These are phyloP conservation scores for Closterium sp. DNA, from an alignment of 139 green algal genomes.

Conservation along the genomic window DNA sequence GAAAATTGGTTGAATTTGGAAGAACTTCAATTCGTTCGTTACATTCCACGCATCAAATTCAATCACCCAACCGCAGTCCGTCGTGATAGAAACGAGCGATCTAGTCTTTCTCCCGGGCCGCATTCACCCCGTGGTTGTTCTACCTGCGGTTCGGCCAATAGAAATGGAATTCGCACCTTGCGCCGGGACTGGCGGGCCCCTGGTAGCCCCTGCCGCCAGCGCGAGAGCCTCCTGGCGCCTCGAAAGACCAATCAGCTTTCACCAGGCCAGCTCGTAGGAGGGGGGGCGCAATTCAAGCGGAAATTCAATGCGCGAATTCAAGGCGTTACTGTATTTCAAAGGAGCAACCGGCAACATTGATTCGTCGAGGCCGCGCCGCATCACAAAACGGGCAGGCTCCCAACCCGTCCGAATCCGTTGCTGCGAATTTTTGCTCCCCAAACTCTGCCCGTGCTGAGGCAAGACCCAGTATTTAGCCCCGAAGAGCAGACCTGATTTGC, in stretches of 20 bases:
- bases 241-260: not conserved
- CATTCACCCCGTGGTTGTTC: not conserved
- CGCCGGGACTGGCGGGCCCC: not conserved
- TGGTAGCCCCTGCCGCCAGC: not conserved
- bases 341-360: not conserved
- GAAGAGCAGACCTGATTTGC: too few relatives aligned
- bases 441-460: too few relatives aligned
- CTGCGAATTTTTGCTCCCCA: too few relatives aligned
- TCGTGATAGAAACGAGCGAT: not conserved
- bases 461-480: not conserved
- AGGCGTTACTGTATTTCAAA: not conserved
- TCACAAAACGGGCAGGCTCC: too few relatives aligned
- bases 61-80: not conserved
- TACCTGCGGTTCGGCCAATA: not conserved
- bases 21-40: not conserved
- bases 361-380: not conserved
- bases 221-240: not conserved
- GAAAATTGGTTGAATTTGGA: too few relatives aligned
- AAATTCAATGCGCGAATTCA: not conserved
- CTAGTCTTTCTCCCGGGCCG: not conserved
- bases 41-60: not conserved
- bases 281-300: not conserved
- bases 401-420: too few relatives aligned
- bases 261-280: not conserved
- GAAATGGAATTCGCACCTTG: not conserved